These are phyloP conservation scores for Fusarium nanum DNA, from an alignment of 2,329 filamentous ascomycete species.

Conservation along the genomic window DNA sequence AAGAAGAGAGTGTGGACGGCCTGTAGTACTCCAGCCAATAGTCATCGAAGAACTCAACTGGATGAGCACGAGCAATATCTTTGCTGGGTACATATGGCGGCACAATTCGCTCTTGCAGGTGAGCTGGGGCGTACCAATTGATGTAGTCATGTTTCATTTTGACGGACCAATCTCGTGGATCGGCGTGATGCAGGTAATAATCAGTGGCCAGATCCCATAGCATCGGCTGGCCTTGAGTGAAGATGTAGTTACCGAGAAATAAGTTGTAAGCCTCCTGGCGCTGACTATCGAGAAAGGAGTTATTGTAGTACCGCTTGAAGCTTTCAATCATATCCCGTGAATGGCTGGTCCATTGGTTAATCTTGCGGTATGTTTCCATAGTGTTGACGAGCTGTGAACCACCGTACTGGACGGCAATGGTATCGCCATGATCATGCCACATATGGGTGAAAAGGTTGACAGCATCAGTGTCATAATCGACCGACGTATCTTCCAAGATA, in stretches of 20 bases:
- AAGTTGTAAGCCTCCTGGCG: conserved; percentile 98
- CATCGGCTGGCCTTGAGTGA: conserved; percentile 88
- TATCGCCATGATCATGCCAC: conserved; percentile 98
- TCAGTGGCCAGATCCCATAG: conserved; percentile 96
- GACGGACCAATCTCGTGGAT: conserved; percentile 79
- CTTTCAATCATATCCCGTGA: conserved; percentile 99
- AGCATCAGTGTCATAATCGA: conserved; percentile 95
- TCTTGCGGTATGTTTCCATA: conserved; percentile 98
- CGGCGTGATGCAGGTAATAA: conserved; percentile 93
- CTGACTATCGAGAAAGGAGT: conserved; percentile 97
- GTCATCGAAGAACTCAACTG: conserved; percentile 79
- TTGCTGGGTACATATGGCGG: conserved; percentile 60
- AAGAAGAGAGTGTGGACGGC: conserved; percentile 86
- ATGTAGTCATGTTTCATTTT: conserved; percentile 79
- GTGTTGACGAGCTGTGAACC: conserved; percentile 98
- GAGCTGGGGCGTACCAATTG: conserved; percentile 83
- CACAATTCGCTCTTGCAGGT: conserved; percentile 71
- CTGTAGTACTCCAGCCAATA: conserved; percentile 99
- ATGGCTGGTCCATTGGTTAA: conserved; percentile 98
- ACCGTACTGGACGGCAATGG: conserved; percentile 96
- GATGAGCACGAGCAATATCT: conserved; percentile 54
- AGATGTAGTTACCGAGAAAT: conserved; percentile 96
- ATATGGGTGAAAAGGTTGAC: conserved; percentile 97
- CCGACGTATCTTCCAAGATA: conserved; percentile 79
- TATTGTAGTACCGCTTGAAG: conserved; percentile 99